Evolutionary conservation across 345 rosid species (phyloP).

Genomic region (Lepidium sativum): DNA sequence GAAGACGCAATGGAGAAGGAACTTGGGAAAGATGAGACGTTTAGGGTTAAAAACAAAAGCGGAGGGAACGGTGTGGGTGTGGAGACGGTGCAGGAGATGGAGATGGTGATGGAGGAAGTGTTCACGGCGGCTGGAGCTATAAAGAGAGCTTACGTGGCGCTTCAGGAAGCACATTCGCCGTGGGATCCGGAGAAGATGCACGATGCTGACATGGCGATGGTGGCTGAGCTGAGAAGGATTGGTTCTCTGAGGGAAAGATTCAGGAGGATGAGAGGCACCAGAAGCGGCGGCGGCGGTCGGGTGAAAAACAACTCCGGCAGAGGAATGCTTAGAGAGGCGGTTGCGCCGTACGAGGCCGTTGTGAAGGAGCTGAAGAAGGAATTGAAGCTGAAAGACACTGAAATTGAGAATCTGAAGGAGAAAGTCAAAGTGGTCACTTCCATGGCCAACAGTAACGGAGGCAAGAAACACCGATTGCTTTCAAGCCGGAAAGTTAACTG

Average conservation of each 20-base stretch:
- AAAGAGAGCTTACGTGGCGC: conserved; percentile 63
- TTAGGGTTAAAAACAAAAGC: conserved; percentile 1
- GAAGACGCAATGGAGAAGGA: conserved; percentile 20
- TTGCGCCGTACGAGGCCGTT: conserved; percentile 93
- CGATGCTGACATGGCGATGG: conserved; percentile 73
- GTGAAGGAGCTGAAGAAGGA: conserved; percentile 82
- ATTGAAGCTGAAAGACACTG: conserved; percentile 53
- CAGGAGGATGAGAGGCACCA: conserved; percentile 39
- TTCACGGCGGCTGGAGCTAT: conserved; percentile 60
- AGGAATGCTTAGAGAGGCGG: conserved; percentile 66
- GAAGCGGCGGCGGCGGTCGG: conserved; percentile 25
- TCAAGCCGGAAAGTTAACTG: conserved; percentile 75
- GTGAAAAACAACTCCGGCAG: conserved; percentile 26
- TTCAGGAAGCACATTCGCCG: conserved; percentile 92
- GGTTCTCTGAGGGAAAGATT: conserved; percentile 65
- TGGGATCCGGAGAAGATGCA: conserved; percentile 95
- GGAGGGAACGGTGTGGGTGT: conserved; percentile 9
- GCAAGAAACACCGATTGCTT: conserved; percentile 53
- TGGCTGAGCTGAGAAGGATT: conserved; percentile 66
- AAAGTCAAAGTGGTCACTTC: conserved; percentile 36
- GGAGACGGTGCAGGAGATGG: conserved; percentile 47
- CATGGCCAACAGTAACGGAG: conserved; percentile 23
- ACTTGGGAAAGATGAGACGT: conserved; percentile 13
- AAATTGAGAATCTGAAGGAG: conserved; percentile 76
- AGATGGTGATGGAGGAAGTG: conserved; percentile 53